Evolutionary conservation across 2,329 filamentous ascomycete genomes (phyloP).

Genomic region (Elsinoe perseae): DNA sequence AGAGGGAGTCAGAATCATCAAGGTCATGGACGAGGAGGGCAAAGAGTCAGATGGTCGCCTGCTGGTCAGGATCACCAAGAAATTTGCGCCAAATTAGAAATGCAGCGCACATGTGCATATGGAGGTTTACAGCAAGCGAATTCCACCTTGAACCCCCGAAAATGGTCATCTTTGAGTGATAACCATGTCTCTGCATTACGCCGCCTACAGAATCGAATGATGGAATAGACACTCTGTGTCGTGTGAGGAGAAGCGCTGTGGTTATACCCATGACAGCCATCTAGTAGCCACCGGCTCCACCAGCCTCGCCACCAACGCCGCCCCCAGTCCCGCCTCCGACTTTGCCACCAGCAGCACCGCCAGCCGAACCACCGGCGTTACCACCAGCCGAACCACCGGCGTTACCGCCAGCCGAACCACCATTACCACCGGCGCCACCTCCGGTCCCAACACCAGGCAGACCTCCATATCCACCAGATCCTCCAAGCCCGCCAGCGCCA

Average conservation of each 20-base stretch:
- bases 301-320: too few relatives aligned
- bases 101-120: neutral
- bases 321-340: neutral
- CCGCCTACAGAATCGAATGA: neutral
- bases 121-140: constrained; percentile 2
- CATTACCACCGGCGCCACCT: neutral
- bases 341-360: neutral
- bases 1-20: constrained; percentile 68
- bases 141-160: neutral
- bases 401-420: too few relatives aligned
- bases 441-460: neutral
- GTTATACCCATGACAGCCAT: neutral
- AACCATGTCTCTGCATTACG: neutral
- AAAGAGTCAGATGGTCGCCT: constrained; percentile 59
- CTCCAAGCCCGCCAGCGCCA: neutral
- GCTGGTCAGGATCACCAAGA: constrained; percentile 65
- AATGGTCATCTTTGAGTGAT: neutral
- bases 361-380: neutral
- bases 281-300: neutral
- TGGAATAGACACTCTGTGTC: neutral
- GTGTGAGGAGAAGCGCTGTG: neutral
- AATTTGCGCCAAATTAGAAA: constrained; percentile 11
- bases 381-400: too few relatives aligned
- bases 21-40: constrained; percentile 63
- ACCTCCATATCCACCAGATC: neutral